Evolutionary conservation across 2,329 filamentous ascomycete species (phyloP).

Genomic region (Zymoseptoria tritici): DNA sequence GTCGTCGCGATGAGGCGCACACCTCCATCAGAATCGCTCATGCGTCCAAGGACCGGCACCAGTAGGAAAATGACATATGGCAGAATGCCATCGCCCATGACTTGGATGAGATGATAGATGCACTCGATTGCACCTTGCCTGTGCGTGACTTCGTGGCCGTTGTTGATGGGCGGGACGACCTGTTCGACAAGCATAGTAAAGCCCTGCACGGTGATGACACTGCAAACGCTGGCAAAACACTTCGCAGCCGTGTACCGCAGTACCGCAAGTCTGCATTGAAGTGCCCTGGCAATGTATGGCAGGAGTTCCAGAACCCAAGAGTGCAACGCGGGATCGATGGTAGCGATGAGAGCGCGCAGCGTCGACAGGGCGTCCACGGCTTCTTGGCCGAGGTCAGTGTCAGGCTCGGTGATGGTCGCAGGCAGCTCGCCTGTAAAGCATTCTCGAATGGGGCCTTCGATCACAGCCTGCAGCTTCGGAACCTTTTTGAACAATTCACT

Average conservation of each 20-base stretch:
- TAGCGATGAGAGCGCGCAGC: conserved; percentile 87
- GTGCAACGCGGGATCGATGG: conserved; percentile 66
- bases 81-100: conserved; percentile 93
- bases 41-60: conserved; percentile 88
- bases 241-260: conserved; percentile 96
- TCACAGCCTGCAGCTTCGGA: conserved; percentile 70
- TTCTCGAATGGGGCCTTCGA: conserved; percentile 69
- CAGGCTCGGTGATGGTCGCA: conserved; percentile 62
- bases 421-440: conserved; percentile 67
- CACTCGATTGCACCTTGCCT: conserved; percentile 91
- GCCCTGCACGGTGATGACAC: conserved; percentile 85
- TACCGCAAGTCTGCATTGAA: conserved; percentile 82
- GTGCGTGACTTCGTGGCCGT: conserved; percentile 77
- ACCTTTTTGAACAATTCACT: conserved; percentile 70
- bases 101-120: conserved; percentile 93
- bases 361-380: conserved; percentile 92
- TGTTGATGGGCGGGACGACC: conserved; percentile 85
- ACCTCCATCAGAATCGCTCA: conserved; percentile 97
- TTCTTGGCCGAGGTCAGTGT: conserved; percentile 75
- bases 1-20: conserved; percentile 91
- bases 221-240: conserved; percentile 94
- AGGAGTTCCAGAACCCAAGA: conserved; percentile 75
- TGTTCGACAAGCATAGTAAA: conserved; percentile 95
- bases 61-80: conserved; percentile 99
- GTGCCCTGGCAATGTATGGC: conserved; percentile 75